phyloP scores from a whole-genome alignment of 1,139 yeast genomes.

The Hyphopichia pseudoburtonii region DNA sequence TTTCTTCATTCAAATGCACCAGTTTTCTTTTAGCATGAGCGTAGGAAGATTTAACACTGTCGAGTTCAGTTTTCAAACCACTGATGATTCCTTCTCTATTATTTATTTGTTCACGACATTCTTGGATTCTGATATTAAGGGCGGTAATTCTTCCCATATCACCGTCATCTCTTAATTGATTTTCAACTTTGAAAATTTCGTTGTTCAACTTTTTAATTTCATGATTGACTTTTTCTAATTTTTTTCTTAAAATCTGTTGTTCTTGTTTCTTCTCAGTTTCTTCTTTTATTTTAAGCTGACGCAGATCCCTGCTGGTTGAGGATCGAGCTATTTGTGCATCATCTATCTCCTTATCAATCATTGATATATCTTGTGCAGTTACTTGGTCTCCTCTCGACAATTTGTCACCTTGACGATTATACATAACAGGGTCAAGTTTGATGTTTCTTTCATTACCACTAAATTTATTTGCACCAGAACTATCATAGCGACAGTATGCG shows the following conservation, averaged over 20 bases:
- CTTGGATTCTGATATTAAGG: conserved; percentile 30
- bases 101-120: conserved; percentile 24
- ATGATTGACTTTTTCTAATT: conserved; percentile 7
- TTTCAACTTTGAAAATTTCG: conserved; percentile 23
- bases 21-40: neutral
- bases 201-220: conserved; percentile 17
- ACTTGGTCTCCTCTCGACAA: conserved; percentile 25
- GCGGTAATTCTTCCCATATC: conserved; percentile 33
- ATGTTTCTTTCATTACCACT: conserved; percentile 41
- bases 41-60: conserved; percentile 6
- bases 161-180: conserved; percentile 34
- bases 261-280: conserved; percentile 16
- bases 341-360: conserved; percentile 15
- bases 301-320: conserved; percentile 17
- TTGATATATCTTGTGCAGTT: conserved; percentile 18
- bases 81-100: conserved; percentile 26
- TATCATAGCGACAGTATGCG: conserved; percentile 44
- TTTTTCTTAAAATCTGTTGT: conserved; percentile 10
- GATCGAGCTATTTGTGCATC: conserved; percentile 13
- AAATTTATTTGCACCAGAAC: conserved; percentile 46
- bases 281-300: conserved; percentile 13
- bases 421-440: conserved; percentile 60
- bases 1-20: neutral
- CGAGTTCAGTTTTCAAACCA: conserved; percentile 9
- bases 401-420: conserved; percentile 27